A percentile compares a stretch with the other conserved stretches of the same genome.
Conservation (phyloP, 192 early-diverging fungal species). For the Linderina pennispora region DNA sequence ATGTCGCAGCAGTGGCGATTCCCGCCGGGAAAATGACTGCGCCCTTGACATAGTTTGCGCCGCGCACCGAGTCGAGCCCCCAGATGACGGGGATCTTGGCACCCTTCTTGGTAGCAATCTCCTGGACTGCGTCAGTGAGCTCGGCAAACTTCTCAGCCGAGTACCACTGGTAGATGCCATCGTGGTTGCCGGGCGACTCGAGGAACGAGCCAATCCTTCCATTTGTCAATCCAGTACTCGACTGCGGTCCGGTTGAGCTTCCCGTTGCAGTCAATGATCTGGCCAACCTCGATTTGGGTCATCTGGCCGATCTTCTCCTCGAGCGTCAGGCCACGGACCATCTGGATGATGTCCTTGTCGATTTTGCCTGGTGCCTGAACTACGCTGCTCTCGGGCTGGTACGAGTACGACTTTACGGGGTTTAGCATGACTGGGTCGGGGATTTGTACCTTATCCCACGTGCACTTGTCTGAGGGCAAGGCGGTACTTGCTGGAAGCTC, state of each 20-base stretch:
- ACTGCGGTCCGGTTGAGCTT: conserved; percentile 47
- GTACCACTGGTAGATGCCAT: conserved; percentile 45
- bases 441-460: conserved; percentile 8
- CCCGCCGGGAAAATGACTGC: conserved; percentile 55
- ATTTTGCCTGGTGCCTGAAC: conserved; percentile 10
- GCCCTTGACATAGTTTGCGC: conserved; percentile 60
- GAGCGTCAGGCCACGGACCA: conserved; percentile 44
- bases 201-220: conserved; percentile 58
- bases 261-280: conserved; percentile 50
- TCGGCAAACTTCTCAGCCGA: conserved; percentile 47
- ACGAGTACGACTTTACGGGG: conserved; percentile 9
- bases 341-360: conserved; percentile 45
- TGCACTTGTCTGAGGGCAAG: not conserved
- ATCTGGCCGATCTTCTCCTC: conserved; percentile 61
- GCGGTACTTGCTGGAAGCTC: no score
- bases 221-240: conserved; percentile 50
- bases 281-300: conserved; percentile 56
- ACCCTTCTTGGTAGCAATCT: conserved; percentile 45
- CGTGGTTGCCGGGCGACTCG: conserved; percentile 54
- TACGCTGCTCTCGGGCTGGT: not conserved
- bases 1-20: conserved; percentile 54
- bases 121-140: conserved; percentile 49
- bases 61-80: conserved; percentile 60
- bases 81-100: conserved; percentile 55
- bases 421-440: conserved; percentile 10